Evolutionary conservation across 2,329 filamentous ascomycete genomes (phyloP).

Genomic region (Ophidiomyces ophidiicola): DNA sequence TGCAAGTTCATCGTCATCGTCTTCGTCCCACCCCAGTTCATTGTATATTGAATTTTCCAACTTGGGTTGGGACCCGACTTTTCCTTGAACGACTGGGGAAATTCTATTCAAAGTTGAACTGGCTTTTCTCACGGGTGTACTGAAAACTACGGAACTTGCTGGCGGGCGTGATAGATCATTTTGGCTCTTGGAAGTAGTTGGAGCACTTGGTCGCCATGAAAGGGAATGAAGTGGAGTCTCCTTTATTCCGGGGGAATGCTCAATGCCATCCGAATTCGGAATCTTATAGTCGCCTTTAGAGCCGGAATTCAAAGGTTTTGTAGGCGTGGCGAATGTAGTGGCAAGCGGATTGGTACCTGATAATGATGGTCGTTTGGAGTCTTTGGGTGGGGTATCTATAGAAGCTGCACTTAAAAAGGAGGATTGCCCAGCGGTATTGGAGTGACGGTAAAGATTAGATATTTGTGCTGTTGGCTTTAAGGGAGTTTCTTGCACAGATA

Average conservation of each 20-base stretch:
- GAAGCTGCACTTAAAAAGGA: neutral
- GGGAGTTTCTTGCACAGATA: constrained; percentile 28
- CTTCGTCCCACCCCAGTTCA: constrained; percentile 33
- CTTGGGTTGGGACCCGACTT: constrained; percentile 18
- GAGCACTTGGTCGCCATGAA: neutral
- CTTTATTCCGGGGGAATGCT: constrained; percentile 9
- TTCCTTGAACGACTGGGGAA: neutral
- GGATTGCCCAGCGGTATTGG: neutral
- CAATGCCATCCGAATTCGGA: neutral
- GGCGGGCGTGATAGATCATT: neutral
- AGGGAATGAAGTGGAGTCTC: constrained; percentile 12
- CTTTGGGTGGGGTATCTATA: constrained; percentile 6
- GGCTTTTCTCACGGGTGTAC: constrained; percentile 6
- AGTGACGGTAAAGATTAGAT: neutral
- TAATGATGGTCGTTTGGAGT: constrained; percentile 1
- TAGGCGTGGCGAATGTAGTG: constrained; percentile 8
- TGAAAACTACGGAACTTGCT: neutral
- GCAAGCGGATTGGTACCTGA: constrained; percentile 16
- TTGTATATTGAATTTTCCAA: constrained; percentile 33
- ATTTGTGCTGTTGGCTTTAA: constrained; percentile 18
- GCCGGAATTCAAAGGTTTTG: neutral
- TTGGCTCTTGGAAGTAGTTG: neutral
- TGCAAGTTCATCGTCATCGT: constrained; percentile 23
- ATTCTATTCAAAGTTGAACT: neutral
- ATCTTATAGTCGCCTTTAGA: neutral